Base-by-base conservation (phyloP, 768 basidiomycete genomes). In the Boletus pseudopeckii region DNA sequence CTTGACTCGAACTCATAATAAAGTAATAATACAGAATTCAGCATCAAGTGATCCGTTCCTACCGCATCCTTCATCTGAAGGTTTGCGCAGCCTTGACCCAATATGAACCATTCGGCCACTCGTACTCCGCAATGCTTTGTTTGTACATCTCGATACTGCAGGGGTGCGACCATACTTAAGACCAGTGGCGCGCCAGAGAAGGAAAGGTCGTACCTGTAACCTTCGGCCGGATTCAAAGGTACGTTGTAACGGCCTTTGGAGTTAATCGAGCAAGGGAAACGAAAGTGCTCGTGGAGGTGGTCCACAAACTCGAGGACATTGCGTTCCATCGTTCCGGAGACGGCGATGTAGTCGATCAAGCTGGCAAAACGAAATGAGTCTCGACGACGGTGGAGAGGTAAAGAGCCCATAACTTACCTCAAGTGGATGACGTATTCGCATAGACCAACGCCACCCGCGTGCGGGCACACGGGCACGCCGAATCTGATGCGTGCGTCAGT, bases 231-330 rank as follows among this genome's bases (percentile, higher is more conserved):
- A 60, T 88, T 82, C 53, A 62, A 72, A 0, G 93, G 93, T 5
- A 95, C 89, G 62, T 93, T 94, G 71, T 97, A 98, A 38, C 92
- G 78, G 38, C 94, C 95, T 15, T 79, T 79, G 2, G 72, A 57
- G 72, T 95, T 97, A 74, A 98, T 92, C 17, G 90, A 88, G 63
- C 90, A 91, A 2, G 92, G 93, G 55, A 84, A 84, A 40, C 86
- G 74, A 73, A 97, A 98, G 67, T 97, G 90, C 64, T 98, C 92
- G 71, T 98, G 95, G 37, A 98, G 77, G 69, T 97, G 95, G 66
- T 92, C 87, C 32, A 86, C 88, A 58, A 83, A 91, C 71, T 92
- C 94, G 38, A 98, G 84, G 5, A 97, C 95, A 66, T 98, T 97
- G 46, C 90, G 83, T 62, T 96, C 92, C 86, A 95, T 95, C 18